phyloP scores from a whole-genome alignment of 257 asterid species.

The Paraleonurus japonicus region DNA sequence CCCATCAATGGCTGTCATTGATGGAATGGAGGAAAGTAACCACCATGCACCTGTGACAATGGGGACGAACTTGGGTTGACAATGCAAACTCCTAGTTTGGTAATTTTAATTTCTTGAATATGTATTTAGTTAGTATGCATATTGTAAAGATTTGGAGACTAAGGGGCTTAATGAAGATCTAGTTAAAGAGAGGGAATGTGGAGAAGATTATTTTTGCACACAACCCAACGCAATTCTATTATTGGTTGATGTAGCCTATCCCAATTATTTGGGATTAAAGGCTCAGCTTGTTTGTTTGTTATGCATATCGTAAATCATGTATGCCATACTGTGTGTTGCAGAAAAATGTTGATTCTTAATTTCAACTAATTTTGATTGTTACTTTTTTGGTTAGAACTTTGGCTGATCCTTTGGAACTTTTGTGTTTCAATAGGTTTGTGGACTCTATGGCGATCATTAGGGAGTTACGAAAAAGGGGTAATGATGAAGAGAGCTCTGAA shows the following conservation, averaged over 20 bases:
- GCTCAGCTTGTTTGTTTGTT: too few relatives aligned
- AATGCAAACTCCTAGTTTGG: neutral
- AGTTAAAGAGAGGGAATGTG: too few relatives aligned
- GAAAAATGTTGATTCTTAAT: neutral
- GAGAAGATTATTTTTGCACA: too few relatives aligned
- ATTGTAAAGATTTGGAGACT: too few relatives aligned
- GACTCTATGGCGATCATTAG: neutral
- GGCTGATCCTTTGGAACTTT: neutral
- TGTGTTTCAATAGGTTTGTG: neutral
- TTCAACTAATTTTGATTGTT: neutral
- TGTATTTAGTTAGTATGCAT: neutral
- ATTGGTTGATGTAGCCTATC: too few relatives aligned
- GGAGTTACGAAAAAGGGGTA: neutral
- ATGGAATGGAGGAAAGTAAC: neutral
- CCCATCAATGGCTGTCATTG: neutral
- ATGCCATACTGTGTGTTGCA: neutral
- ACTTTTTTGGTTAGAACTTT: neutral
- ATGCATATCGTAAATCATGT: neutral
- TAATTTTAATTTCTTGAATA: neutral
- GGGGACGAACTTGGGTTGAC: neutral
- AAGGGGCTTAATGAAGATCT: too few relatives aligned
- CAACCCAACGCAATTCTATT: too few relatives aligned
- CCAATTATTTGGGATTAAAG: too few relatives aligned
- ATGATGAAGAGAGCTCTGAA: neutral
- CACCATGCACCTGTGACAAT: neutral